A percentile compares a stretch with the other conserved stretches of the same genome.
These are phyloP conservation scores for Vaccinium macrocarpon DNA, from an alignment of 148 eudicot genomes.

Conservation along the genomic window DNA sequence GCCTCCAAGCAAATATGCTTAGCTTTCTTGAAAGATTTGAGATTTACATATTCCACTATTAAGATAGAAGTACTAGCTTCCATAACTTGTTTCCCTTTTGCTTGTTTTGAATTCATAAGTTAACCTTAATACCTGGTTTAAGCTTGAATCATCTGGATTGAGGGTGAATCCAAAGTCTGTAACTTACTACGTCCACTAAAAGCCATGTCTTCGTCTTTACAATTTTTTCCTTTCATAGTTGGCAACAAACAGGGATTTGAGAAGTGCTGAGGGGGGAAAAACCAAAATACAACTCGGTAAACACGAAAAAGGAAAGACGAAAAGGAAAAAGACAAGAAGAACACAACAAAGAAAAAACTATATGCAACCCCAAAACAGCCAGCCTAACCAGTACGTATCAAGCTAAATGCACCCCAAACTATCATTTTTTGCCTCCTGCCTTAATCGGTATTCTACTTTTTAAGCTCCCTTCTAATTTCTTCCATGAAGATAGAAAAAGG, in stretches of 20 bases:
- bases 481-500: not conserved
- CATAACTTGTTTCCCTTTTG: too few relatives aligned
- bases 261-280: not conserved
- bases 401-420: too few relatives aligned
- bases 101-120: too few relatives aligned
- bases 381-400: not conserved
- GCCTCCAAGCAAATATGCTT: too few relatives aligned
- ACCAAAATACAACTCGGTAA: not conserved
- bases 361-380: not conserved
- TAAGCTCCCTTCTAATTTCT: not conserved
- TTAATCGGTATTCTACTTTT: not conserved
- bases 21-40: too few relatives aligned
- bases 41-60: too few relatives aligned
- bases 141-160: too few relatives aligned
- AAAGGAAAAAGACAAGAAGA: not conserved
- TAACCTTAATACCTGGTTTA: too few relatives aligned
- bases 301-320: not conserved
- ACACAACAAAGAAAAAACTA: not conserved
- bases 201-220: not conserved
- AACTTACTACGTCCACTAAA: not conserved
- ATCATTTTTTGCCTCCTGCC: not conserved
- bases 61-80: too few relatives aligned
- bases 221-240: not conserved
- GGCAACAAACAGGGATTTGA: not conserved
- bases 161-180: not conserved